Conservation (phyloP, 257 asterid species). For the Rauvolfia tetraphylla region DNA sequence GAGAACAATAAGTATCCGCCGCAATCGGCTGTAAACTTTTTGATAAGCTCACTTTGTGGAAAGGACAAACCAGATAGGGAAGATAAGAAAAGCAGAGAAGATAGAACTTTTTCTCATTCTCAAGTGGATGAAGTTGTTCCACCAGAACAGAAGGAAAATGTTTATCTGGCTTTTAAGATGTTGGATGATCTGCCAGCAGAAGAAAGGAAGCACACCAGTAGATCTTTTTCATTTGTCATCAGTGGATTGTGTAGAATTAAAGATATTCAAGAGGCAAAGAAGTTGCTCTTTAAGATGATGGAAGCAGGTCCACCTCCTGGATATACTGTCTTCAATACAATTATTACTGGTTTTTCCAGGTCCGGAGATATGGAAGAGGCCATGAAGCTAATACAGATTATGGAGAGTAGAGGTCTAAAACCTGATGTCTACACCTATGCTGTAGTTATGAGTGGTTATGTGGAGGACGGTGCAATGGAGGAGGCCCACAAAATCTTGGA, state of each 20-base stretch:
- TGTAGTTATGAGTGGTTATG: conserved; percentile 70
- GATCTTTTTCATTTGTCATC: conserved; percentile 57
- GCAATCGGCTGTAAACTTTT: conserved; percentile 36
- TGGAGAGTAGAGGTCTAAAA: conserved; percentile 77
- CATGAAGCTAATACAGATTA: conserved; percentile 34
- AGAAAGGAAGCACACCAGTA: conserved; percentile 46
- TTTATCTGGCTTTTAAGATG: conserved; percentile 58
- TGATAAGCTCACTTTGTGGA: conserved; percentile 59
- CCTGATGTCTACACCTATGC: conserved; percentile 76
- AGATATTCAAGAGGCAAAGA: conserved; percentile 59
- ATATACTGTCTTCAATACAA: conserved; percentile 51
- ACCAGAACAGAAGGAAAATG: conserved; percentile 33
- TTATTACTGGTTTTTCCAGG: conserved; percentile 66
- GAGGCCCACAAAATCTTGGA: conserved; percentile 62
- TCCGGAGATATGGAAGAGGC: conserved; percentile 64
- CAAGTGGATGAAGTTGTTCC: conserved; percentile 7
- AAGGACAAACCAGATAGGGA: conserved; percentile 5
- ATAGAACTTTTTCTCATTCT: neutral
- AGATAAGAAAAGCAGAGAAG: neutral
- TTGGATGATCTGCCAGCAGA: conserved; percentile 45
- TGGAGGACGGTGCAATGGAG: conserved; percentile 58
- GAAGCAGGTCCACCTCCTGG: conserved; percentile 84
- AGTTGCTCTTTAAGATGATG: conserved; percentile 61
- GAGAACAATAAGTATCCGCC: conserved; percentile 46
- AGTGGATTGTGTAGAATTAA: conserved; percentile 66